phyloP scores from a whole-genome alignment of 306 rosid species.

The Cyclanthera cordifolia region DNA sequence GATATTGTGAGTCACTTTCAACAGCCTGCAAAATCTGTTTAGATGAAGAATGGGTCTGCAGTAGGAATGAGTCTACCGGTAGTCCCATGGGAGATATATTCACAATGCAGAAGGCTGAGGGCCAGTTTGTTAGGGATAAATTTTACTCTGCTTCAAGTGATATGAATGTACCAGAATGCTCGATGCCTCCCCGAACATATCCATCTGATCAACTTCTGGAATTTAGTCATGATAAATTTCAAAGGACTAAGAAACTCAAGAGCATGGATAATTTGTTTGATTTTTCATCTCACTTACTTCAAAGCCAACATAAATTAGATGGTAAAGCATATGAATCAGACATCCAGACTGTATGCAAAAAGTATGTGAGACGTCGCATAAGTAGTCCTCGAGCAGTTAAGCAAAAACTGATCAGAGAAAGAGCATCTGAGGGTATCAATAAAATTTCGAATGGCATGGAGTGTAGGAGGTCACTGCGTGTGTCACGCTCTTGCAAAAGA shows the following conservation, averaged over 20 bases:
- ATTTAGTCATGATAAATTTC: slow-evolving; percentile 4
- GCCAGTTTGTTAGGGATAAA: slow-evolving; percentile 14
- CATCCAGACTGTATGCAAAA: slow-evolving; percentile 19
- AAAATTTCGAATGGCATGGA: slow-evolving; percentile 11
- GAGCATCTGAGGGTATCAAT: slow-evolving; percentile 8
- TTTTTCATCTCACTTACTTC: slow-evolving; percentile 25
- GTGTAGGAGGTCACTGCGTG: slow-evolving; percentile 12
- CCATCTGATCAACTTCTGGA: slow-evolving; percentile 1
- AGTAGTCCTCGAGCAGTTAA: slow-evolving; percentile 19
- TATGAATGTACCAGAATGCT: slow-evolving; percentile 5
- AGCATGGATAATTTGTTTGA: slow-evolving; percentile 8
- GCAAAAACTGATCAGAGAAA: slow-evolving; percentile 22
- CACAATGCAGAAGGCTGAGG: slow-evolving; percentile 18
- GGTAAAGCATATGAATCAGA: slow-evolving; percentile 10
- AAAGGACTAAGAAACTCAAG: slow-evolving; percentile 11
- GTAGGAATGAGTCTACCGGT: slow-evolving; percentile 12
- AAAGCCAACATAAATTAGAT: slow-evolving; percentile 20
- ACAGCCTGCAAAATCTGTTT: slow-evolving; percentile 34
- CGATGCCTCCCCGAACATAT: slow-evolving; percentile 6
- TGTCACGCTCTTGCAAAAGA: slow-evolving; percentile 44
- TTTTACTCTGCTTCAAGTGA: slow-evolving; percentile 4
- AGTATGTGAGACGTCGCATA: slow-evolving; percentile 16
- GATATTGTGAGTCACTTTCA: slow-evolving; percentile 18
- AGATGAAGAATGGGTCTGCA: slow-evolving; percentile 16
- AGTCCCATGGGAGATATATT: slow-evolving; percentile 16